Conservation (phyloP, 176 grass and related monocot genomes). For the Triticum turgidum region DNA sequence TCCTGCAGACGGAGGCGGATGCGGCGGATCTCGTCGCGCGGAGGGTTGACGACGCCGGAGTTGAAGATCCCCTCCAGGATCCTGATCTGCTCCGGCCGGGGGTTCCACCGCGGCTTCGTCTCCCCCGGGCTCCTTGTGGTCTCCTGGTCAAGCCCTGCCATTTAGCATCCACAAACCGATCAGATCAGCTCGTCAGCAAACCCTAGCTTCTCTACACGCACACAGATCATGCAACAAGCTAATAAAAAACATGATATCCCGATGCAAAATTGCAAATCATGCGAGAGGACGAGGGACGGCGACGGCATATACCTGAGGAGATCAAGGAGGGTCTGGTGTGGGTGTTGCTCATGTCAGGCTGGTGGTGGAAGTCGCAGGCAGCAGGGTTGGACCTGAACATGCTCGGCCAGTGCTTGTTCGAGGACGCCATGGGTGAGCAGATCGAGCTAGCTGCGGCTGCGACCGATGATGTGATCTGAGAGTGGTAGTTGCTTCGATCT, state of each 20-base stretch:
- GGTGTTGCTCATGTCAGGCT: conserved; percentile 67
- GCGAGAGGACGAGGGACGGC: background rate
- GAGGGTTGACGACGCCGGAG: conserved; percentile 88
- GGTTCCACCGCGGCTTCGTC: conserved; percentile 87
- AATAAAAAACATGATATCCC: background rate
- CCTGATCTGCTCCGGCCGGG: conserved; percentile 93
- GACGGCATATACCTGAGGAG: conserved; percentile 56
- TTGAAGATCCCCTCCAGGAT: conserved; percentile 98
- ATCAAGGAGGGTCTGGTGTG: conserved; percentile 55
- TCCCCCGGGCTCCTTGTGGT: conserved; percentile 59
- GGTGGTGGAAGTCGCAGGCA: conserved; percentile 51
- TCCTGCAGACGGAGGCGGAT: conserved; percentile 93
- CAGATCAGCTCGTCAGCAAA: background rate
- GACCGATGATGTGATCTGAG: conserved; percentile 3
- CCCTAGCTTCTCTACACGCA: conserved; percentile 22
- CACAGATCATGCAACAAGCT: conserved; percentile 18
- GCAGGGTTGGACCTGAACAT: conserved; percentile 92
- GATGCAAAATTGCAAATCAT: background rate
- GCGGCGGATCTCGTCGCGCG: conserved; percentile 88
- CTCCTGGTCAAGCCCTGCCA: conserved; percentile 66
- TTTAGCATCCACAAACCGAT: background rate
- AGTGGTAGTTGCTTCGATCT: background rate
- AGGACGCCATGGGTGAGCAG: conserved; percentile 58
- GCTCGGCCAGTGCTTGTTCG: conserved; percentile 98
- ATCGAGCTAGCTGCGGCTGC: background rate